These are phyloP conservation scores for Magnaporthiopsis rhizophila DNA, from an alignment of 2,329 filamentous ascomycete species.

Conservation along the genomic window DNA sequence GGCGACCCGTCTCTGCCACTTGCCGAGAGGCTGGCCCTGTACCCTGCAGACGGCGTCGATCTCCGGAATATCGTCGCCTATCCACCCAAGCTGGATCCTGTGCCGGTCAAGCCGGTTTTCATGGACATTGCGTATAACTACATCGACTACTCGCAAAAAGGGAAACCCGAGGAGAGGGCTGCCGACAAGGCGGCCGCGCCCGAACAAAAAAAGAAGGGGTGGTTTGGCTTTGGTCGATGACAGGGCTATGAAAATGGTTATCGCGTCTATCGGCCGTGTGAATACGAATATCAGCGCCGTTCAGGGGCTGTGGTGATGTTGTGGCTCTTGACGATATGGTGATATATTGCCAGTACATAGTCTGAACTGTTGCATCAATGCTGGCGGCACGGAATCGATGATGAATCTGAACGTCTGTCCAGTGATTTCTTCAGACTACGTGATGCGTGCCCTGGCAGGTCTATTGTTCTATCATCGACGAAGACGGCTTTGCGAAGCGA, in stretches of 20 bases:
- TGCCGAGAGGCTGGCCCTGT: constrained; percentile 67
- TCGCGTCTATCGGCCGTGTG: neutral
- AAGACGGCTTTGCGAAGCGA: too few relatives aligned
- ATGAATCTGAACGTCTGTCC: neutral
- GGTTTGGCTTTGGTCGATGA: constrained; percentile 65
- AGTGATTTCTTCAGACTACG: neutral
- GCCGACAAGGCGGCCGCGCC: constrained; percentile 16
- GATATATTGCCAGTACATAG: neutral
- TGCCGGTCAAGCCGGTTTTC: constrained; percentile 92
- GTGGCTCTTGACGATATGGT: too few relatives aligned
- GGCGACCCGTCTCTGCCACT: constrained; percentile 39
- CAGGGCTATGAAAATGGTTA: neutral
- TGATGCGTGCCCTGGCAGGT: too few relatives aligned
- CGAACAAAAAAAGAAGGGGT: constrained; percentile 56
- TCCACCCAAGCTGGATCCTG: constrained; percentile 71
- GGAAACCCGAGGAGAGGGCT: constrained; percentile 9
- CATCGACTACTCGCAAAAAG: constrained; percentile 71
- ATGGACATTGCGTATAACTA: constrained; percentile 98
- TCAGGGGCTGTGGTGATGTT: too few relatives aligned
- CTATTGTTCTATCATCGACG: too few relatives aligned
- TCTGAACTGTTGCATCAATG: neutral
- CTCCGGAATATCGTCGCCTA: constrained; percentile 77
- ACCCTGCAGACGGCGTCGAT: constrained; percentile 59
- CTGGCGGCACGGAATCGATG: neutral
- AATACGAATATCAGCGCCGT: neutral